phyloP scores from a whole-genome alignment of 352 stramenopile species.

The Pythium angustatum region DNA sequence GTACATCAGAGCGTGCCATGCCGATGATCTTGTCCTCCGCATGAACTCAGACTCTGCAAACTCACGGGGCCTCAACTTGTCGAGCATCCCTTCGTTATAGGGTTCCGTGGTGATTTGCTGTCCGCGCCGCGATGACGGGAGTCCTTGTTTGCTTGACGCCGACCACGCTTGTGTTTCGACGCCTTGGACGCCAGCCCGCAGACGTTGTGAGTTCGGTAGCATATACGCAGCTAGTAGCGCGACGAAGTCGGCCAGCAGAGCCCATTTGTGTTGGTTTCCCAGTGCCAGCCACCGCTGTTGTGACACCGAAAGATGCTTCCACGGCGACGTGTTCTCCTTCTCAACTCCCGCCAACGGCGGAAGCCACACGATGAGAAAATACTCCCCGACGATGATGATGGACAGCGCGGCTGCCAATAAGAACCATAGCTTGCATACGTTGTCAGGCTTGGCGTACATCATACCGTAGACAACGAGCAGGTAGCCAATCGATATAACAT shows the following conservation, averaged over 20 bases:
- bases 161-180: constrained; percentile 35
- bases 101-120: not conserved
- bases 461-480: constrained; percentile 78
- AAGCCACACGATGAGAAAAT: constrained; percentile 71
- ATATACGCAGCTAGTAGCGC: constrained; percentile 68
- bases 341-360: constrained; percentile 57
- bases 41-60: constrained; percentile 48
- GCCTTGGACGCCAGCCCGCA: constrained; percentile 26
- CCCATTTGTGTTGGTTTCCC: constrained; percentile 77
- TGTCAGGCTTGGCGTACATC: constrained; percentile 68
- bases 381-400: constrained; percentile 69
- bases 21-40: constrained; percentile 54
- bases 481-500: constrained; percentile 75
- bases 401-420: constrained; percentile 58
- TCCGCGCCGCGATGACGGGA: not conserved
- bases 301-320: constrained; percentile 50
- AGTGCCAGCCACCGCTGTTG: constrained; percentile 72
- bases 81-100: constrained; percentile 10
- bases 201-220: constrained; percentile 56
- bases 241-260: constrained; percentile 73
- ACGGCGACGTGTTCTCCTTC: constrained; percentile 60
- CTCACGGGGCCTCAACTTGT: constrained; percentile 6
- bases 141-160: constrained; percentile 4
- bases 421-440: constrained; percentile 58
- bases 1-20: constrained; percentile 75